Evolutionary conservation across 1,284 basidiomycete species (phyloP), one percentile per base, ranked within the genome.

Genomic region (Ganoderma leucocontextum): DNA sequence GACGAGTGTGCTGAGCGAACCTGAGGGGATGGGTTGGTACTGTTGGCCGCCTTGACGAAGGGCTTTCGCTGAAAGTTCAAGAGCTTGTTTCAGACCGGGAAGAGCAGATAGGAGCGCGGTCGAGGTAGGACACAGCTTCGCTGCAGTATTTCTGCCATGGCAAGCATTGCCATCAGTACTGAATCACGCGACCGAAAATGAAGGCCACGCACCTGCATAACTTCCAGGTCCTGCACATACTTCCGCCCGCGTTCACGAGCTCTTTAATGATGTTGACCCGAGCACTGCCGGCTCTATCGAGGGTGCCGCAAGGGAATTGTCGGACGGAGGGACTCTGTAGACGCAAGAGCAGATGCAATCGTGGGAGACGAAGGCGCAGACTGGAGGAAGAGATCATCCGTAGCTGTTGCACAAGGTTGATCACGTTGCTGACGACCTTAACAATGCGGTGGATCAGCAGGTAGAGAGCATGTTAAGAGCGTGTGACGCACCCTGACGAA

Each of bases 61-160:
- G 99, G 99, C 79, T 95, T 93, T 73, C 98, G 90, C 78, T 98
- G 97, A 76, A 99, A 98, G 80, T 99, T 98, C 74, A 99, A 88
- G 33, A 99, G 89, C 79, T 96, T 94, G 85, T 97, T 95, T 95
- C 70, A 99, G 86, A 80, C 96, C 96, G 97, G 95, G 82, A 99
- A 99, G 69, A 99, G 91, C 69, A 93, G 87, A 82, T 98, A n/a
- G 96, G 64, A 98, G 94, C 55, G 96, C 95, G 92, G 76, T 97
- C 93, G 71, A 99, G 91, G 67, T 95, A 87, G 79, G 93, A 89
- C 9, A 94, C 87, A 67, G 99, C 85, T 19, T 91, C 90, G 60
- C 86, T 90, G 8, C 95, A 89, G 76, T 95, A 96, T 88, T 91
- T 91, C 94, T 95, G 38, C 55, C 53, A 63, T 12, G 25, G 61